Evolutionary conservation across 176 grass and related monocot species (phyloP).

Genomic region (Triticum monococcum): DNA sequence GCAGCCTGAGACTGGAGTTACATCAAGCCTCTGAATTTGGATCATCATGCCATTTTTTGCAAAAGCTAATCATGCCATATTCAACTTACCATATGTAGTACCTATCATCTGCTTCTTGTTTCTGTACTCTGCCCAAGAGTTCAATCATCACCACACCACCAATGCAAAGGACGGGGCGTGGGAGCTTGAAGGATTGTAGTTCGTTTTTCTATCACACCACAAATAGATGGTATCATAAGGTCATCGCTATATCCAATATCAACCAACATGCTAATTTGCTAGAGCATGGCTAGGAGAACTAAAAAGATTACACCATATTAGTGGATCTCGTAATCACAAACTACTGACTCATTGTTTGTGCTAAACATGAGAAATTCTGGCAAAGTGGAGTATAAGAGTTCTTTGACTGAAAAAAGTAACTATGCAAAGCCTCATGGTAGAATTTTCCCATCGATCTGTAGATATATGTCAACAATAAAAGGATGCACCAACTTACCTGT

Average conservation of each 20-base stretch:
- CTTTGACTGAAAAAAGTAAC: neutral
- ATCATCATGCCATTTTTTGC: neutral
- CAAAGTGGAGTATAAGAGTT: neutral
- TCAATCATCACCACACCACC: slow-evolving; percentile 83
- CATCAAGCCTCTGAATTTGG: slow-evolving; percentile 21
- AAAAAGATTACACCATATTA: neutral
- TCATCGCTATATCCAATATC: neutral
- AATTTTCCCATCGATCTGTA: neutral
- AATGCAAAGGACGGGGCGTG: slow-evolving; percentile 66
- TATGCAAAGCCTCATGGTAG: neutral
- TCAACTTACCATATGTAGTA: slow-evolving; percentile 88
- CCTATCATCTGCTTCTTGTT: slow-evolving; percentile 45
- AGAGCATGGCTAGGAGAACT: neutral
- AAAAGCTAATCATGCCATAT: neutral
- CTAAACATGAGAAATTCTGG: neutral
- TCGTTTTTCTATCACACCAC: slow-evolving; percentile 51
- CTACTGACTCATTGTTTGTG: neutral
- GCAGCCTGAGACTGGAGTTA: neutral
- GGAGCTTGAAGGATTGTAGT: slow-evolving; percentile 77
- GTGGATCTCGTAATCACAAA: neutral
- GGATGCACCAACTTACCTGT: slow-evolving; percentile 49
- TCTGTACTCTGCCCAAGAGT: slow-evolving; percentile 70
- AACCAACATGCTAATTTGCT: neutral
- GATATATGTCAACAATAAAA: neutral
- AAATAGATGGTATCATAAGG: slow-evolving; percentile 22